A percentile compares a stretch with the other conserved stretches of the same genome.
Evolutionary conservation across 1,284 basidiomycete genomes (phyloP).

Genomic region (Pseudomicrostroma phylloplanum): DNA sequence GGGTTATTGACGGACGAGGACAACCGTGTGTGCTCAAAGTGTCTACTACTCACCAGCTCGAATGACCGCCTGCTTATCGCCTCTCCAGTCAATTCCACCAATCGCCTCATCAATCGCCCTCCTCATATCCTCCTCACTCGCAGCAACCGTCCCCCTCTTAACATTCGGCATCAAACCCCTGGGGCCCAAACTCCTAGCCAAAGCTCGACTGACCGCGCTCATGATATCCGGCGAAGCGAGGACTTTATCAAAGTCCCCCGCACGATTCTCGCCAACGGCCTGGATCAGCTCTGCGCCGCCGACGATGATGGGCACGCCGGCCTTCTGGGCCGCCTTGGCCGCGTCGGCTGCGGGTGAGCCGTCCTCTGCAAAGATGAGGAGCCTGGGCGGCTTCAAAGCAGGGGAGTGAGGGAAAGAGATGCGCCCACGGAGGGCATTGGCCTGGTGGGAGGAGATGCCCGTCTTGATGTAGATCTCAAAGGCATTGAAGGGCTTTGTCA

Average conservation of each 20-base stretch:
- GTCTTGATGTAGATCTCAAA: slow-evolving; percentile 49
- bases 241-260: slow-evolving; percentile 61
- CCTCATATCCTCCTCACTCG: slow-evolving; percentile 60
- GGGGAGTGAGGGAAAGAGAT: slow-evolving; percentile 40
- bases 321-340: slow-evolving; percentile 16
- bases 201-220: slow-evolving; percentile 60
- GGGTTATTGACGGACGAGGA: background rate
- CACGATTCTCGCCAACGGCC: slow-evolving; percentile 33
- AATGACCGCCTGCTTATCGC: slow-evolving; percentile 79
- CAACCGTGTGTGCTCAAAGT: background rate
- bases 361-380: slow-evolving; percentile 48
- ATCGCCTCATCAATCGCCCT: slow-evolving; percentile 69
- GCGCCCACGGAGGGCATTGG: slow-evolving; percentile 46
- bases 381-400: slow-evolving; percentile 37
- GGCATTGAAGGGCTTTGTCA: slow-evolving; percentile 34
- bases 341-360: slow-evolving; percentile 33
- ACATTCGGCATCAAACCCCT: slow-evolving; percentile 91
- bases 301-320: slow-evolving; percentile 12
- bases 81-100: slow-evolving; percentile 84
- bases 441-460: slow-evolving; percentile 40
- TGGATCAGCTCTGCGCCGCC: slow-evolving; percentile 44
- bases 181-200: slow-evolving; percentile 85
- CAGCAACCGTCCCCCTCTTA: slow-evolving; percentile 80
- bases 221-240: slow-evolving; percentile 76
- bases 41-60: slow-evolving; percentile 57